phyloP scores from a whole-genome alignment of 495 filamentous ascomycete genomes.

The Daldinia grandis region DNA sequence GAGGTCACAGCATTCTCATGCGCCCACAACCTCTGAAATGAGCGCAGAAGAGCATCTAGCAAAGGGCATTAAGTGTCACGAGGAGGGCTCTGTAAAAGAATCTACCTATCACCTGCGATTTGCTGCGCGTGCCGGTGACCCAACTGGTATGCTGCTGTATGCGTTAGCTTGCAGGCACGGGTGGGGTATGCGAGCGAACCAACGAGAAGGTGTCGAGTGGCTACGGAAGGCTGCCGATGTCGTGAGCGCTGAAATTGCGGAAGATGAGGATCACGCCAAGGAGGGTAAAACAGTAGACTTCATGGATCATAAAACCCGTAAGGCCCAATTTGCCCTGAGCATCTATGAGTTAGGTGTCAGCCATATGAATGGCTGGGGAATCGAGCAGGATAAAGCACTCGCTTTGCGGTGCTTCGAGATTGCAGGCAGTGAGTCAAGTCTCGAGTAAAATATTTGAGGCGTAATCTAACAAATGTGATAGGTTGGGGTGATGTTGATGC shows the following conservation, averaged over 20 bases:
- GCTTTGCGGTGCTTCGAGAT: constrained; percentile 96
- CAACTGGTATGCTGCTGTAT: constrained; percentile 94
- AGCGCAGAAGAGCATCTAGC: constrained; percentile 86
- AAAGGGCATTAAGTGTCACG: constrained; percentile 87
- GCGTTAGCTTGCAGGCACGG: constrained; percentile 96
- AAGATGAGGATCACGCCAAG: constrained; percentile 74
- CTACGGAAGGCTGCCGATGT: constrained; percentile 86
- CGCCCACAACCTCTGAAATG: constrained; percentile 62
- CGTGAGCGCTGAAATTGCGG: constrained; percentile 81
- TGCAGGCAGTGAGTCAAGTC: constrained; percentile 72
- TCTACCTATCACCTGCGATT: constrained; percentile 95
- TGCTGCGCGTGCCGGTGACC: constrained; percentile 83
- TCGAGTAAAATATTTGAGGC: neutral
- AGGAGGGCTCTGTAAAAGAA: constrained; percentile 83
- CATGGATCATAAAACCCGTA: constrained; percentile 75
- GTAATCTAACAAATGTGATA: constrained; percentile 45
- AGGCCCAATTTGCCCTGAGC: constrained; percentile 91
- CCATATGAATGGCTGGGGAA: constrained; percentile 98
- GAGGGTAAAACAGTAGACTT: constrained; percentile 70
- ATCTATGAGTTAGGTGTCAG: constrained; percentile 97
- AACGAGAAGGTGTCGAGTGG: constrained; percentile 88
- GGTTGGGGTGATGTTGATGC: constrained; percentile 97
- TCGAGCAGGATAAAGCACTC: constrained; percentile 86
- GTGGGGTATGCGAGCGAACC: constrained; percentile 96
- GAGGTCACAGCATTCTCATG: constrained; percentile 59